phyloP scores from a whole-genome alignment of 495 filamentous ascomycete species.

The Penicillium robsamsonii region DNA sequence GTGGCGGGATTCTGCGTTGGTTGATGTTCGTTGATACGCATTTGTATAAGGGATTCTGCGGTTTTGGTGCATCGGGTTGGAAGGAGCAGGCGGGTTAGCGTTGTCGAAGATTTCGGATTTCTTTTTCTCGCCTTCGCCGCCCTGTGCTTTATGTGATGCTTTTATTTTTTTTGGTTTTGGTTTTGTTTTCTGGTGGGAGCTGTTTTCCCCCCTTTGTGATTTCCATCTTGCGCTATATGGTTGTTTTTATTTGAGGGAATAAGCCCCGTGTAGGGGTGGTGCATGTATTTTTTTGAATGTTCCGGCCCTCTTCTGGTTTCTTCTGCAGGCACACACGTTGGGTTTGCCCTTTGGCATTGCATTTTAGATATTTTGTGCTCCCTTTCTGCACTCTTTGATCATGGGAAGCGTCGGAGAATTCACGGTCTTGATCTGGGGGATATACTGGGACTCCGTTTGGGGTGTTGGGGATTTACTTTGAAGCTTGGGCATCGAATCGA shows the following conservation, averaged over 20 bases:
- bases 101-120: constrained; percentile 38
- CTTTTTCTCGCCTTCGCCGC: constrained; percentile 34
- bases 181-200: constrained; percentile 33
- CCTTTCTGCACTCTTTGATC: constrained; percentile 43
- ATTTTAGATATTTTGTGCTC: constrained; percentile 49
- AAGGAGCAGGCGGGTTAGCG: constrained; percentile 51
- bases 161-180: constrained; percentile 36
- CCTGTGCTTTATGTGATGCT: constrained; percentile 29
- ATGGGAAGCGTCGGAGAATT: constrained; percentile 48
- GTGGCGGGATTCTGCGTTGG: constrained; percentile 57
- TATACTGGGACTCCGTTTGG: constrained; percentile 47
- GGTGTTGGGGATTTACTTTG: constrained; percentile 51
- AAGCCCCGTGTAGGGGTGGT: constrained; percentile 14
- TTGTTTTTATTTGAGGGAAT: constrained; percentile 24
- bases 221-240: constrained; percentile 40
- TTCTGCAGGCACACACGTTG: constrained; percentile 9
- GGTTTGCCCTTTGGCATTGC: constrained; percentile 31
- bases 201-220: constrained; percentile 34
- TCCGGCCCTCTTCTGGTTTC: constrained; percentile 5
- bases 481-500: constrained; percentile 34
- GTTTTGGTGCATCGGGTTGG: constrained; percentile 52
- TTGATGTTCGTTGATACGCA: constrained; percentile 59
- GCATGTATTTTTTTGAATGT: constrained; percentile 33
- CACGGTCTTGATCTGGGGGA: constrained; percentile 48
- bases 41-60: constrained; percentile 52